Conservation (phyloP, 2,329 filamentous ascomycete species). For the Cladosporium sp. region DNA sequence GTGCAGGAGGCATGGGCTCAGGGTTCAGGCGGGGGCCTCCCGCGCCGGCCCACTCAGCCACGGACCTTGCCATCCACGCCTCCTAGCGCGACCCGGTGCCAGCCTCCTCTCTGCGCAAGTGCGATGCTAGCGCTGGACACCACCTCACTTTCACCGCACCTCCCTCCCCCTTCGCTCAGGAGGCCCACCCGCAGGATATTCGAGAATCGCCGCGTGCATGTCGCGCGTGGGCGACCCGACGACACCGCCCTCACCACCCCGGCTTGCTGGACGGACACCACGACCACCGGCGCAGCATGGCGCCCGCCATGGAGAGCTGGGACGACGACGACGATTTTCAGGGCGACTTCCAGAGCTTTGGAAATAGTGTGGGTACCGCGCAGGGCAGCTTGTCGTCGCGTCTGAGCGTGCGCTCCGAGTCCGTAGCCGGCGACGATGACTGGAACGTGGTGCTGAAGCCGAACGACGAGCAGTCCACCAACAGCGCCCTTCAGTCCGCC, state of each 20-base stretch:
- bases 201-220: constrained; percentile 7
- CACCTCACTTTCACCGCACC: not conserved
- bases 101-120: too few relatives aligned
- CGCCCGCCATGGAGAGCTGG: constrained; percentile 65
- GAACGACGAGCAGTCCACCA: constrained; percentile 76
- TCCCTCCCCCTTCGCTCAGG: constrained; percentile 2
- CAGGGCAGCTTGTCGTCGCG: constrained; percentile 73
- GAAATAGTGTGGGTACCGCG: constrained; percentile 60
- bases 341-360: constrained; percentile 57
- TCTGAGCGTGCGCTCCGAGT: constrained; percentile 73
- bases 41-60: too few relatives aligned
- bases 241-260: not conserved
- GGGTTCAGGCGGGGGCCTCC: too few relatives aligned
- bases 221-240: constrained; percentile 4
- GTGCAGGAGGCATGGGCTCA: too few relatives aligned
- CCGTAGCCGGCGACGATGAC: constrained; percentile 69
- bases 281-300: constrained; percentile 38
- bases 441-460: constrained; percentile 79
- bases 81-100: too few relatives aligned
- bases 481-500: constrained; percentile 80
- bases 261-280: not conserved
- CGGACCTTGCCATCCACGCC: too few relatives aligned
- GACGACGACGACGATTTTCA: constrained; percentile 47
- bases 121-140: not conserved
- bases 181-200: constrained; percentile 2